phyloP scores from a whole-genome alignment of 2,329 filamentous ascomycete species.

The Trichoderma cornu-damae region DNA sequence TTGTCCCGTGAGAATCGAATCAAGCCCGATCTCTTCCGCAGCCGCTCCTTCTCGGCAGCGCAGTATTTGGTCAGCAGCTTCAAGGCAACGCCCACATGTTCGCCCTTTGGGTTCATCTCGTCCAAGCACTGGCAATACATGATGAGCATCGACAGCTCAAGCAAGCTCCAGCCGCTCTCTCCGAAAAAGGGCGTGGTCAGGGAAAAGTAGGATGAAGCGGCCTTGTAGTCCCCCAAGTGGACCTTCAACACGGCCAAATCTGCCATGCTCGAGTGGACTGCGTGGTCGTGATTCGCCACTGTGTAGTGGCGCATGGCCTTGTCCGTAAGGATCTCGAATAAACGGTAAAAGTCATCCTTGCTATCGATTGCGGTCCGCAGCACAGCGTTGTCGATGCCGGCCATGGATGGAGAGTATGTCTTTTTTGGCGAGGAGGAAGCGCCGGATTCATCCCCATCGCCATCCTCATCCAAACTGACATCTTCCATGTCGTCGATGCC shows the following conservation, averaged over 20 bases:
- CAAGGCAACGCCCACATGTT: constrained; percentile 71
- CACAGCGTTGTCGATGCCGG: constrained; percentile 42
- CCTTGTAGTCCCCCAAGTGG: constrained; percentile 64
- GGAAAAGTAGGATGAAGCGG: constrained; percentile 73
- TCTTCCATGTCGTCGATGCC: constrained; percentile 51
- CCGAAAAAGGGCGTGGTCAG: constrained; percentile 75
- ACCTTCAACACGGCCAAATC: constrained; percentile 85
- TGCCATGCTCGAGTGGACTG: constrained; percentile 70
- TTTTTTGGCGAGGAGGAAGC: neutral
- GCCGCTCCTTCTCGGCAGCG: constrained; percentile 46
- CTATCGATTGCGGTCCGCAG: constrained; percentile 58
- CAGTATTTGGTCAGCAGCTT: constrained; percentile 67
- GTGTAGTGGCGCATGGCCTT: constrained; percentile 78
- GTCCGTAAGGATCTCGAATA: constrained; percentile 75
- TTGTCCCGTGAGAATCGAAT: constrained; percentile 18
- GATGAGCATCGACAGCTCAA: constrained; percentile 78
- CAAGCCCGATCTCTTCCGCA: constrained; percentile 34
- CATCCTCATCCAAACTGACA: constrained; percentile 47
- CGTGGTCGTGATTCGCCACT: constrained; percentile 71
- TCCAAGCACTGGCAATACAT: constrained; percentile 82
- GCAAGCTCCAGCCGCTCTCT: constrained; percentile 67
- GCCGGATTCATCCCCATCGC: constrained; percentile 24
- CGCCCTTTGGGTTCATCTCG: constrained; percentile 67
- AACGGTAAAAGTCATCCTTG: constrained; percentile 57
- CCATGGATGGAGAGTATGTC: constrained; percentile 27